Evolutionary conservation across 768 basidiomycete species (phyloP), one percentile per base, ranked within the genome.

Genomic region (Hericium alpestre): DNA sequence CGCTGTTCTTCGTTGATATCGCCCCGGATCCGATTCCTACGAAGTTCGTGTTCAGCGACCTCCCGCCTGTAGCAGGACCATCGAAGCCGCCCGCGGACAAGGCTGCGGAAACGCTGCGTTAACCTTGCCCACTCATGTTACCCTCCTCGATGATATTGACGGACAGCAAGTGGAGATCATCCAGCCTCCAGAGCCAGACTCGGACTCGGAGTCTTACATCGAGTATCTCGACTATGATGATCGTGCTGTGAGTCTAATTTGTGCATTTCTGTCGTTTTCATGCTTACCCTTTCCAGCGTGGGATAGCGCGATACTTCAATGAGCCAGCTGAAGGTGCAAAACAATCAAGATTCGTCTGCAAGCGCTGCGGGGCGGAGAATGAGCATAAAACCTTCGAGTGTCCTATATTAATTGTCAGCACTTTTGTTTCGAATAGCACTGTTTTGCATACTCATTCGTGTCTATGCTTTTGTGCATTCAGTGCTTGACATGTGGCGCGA

Each of bases 401-500:
- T 68, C 74, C 79, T n/a, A 75, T 87, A 27, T 69, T 80, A 58
- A 86, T 91, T 63, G 89, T 91, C 60, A 66, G 84, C 72, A 38
- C 55, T 16, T 52, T 53, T 48, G 23, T 1, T 38, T 46, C 23
- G 16, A 5, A 41, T 54, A 40, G 10, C 16, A 8, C 15, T 4
- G 40, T 25, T 52, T 10, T 22, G 53, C 38, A 18, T 22, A 39
- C 41, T 54, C n/a, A 54, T 32, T 32, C 32, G 6, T 32, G 46
- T 27, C 4, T 20, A 32, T 37, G 43, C 22, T 51, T 25, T 10
- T 20, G 32, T 57, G 22, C 32, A 27, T 58, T 16, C 54, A 91
- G 90, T 92, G 90, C 66, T 67, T 87, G 57, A 90, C 85, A 23
- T 92, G 90, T 65, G 90, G 90, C 57, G 86, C 78, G 32, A 81